Conservation (phyloP, 1,284 basidiomycete genomes). For the Lignosus rhinocerotis region DNA sequence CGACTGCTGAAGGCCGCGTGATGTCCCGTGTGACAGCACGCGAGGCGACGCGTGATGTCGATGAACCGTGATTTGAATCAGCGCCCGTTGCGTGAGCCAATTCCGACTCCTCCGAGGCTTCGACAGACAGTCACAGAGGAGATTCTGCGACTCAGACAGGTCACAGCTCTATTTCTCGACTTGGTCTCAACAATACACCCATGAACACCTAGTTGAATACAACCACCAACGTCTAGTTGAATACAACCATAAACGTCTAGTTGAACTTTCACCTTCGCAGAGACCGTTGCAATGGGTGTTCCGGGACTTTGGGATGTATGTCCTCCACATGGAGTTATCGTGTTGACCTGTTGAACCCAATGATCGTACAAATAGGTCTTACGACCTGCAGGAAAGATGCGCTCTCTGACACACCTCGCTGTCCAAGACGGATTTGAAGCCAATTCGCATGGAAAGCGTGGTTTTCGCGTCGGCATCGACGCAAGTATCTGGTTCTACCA, state of each 20-base stretch:
- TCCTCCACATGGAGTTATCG: not conserved
- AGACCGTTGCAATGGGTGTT: slow-evolving; percentile 17
- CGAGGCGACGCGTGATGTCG: slow-evolving; percentile 13
- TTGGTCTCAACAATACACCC: too few relatives aligned
- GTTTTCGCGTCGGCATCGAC: slow-evolving; percentile 75
- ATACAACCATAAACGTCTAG: not conserved
- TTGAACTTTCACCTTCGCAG: not conserved
- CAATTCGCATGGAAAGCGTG: slow-evolving; percentile 58
- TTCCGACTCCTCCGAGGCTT: too few relatives aligned
- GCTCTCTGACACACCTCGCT: slow-evolving; percentile 69
- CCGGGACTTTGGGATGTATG: slow-evolving; percentile 24
- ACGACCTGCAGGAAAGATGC: slow-evolving; percentile 58
- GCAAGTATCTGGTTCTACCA: slow-evolving; percentile 85
- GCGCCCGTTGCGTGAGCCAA: not conserved
- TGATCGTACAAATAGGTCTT: slow-evolving; percentile 47
- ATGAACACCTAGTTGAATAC: not conserved
- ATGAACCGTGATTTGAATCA: not conserved
- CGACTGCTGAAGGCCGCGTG: too few relatives aligned
- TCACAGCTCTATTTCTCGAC: too few relatives aligned
- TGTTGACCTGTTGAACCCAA: not conserved
- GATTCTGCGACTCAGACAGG: too few relatives aligned
- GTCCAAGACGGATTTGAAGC: slow-evolving; percentile 69
- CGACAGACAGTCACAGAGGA: too few relatives aligned
- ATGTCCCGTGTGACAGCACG: too few relatives aligned
- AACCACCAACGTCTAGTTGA: not conserved